A percentile compares a stretch with the other conserved stretches of the same genome.
Conservation (phyloP, 192 early-diverging fungal genomes). For the Nowakowskiella sp. region DNA sequence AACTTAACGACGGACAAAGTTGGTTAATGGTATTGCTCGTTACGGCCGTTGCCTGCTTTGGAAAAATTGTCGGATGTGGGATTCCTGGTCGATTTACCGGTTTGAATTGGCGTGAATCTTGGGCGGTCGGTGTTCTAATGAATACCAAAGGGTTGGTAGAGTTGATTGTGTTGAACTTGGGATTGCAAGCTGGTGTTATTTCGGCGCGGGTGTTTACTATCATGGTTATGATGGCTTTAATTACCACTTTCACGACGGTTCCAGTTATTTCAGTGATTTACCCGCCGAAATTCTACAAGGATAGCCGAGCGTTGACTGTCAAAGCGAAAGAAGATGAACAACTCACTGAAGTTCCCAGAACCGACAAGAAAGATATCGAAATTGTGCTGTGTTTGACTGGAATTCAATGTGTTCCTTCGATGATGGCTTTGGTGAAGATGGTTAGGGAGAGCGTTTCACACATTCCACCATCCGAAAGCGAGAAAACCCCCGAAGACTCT, state of each 20-base stretch:
- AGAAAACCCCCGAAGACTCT: background rate
- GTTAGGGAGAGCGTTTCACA: constrained; percentile 24
- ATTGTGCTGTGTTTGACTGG: constrained; percentile 53
- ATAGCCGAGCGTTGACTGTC: no score
- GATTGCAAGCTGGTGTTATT: constrained; percentile 66
- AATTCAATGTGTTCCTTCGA: constrained; percentile 55
- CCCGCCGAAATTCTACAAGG: constrained; percentile 52
- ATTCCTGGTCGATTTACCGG: constrained; percentile 50
- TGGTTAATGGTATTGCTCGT: constrained; percentile 72
- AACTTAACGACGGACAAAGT: constrained; percentile 48
- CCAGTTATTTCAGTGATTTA: constrained; percentile 58
- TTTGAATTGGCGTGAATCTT: constrained; percentile 68
- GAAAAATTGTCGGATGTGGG: constrained; percentile 68
- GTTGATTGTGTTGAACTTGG: constrained; percentile 79
- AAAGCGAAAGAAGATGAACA: no score
- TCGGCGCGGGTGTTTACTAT: constrained; percentile 48
- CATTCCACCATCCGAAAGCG: constrained; percentile 1
- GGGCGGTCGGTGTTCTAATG: constrained; percentile 74
- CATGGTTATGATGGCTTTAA: constrained; percentile 62
- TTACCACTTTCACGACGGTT: constrained; percentile 68
- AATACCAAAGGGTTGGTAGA: constrained; percentile 77
- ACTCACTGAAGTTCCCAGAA: no score
- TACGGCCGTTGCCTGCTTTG: constrained; percentile 59
- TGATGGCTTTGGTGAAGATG: constrained; percentile 63
- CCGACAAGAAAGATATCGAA: no score